A percentile compares a stretch with the other conserved stretches of the same genome.
phyloP scores from a whole-genome alignment of 2,329 filamentous ascomycete species.

The Fusarium nisikadoi region DNA sequence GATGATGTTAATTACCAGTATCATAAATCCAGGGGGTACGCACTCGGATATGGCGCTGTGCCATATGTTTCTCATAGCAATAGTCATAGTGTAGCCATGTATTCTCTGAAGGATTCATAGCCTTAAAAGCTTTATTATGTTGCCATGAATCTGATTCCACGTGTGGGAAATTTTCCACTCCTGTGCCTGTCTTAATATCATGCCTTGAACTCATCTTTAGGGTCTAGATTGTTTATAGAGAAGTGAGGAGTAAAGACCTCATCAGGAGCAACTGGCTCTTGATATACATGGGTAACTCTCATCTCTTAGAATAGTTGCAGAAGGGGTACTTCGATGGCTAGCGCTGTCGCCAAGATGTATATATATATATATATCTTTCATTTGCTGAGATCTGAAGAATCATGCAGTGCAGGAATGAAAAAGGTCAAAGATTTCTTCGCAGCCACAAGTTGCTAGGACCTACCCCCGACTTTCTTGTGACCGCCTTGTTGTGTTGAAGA shows the following conservation, averaged over 20 bases:
- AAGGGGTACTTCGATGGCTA: not conserved
- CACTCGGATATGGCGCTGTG: too few relatives aligned
- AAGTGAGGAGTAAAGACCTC: not conserved
- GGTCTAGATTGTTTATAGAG: not conserved
- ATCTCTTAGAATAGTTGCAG: not conserved
- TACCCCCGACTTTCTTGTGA: too few relatives aligned
- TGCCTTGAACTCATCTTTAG: too few relatives aligned
- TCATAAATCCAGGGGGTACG: too few relatives aligned
- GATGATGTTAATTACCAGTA: too few relatives aligned
- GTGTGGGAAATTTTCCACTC: not conserved
- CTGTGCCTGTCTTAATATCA: not conserved
- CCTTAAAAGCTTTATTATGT: not conserved
- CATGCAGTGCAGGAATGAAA: too few relatives aligned
- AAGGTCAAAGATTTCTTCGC: too few relatives aligned
- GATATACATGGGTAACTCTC: not conserved
- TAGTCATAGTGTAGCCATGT: not conserved
- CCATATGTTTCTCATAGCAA: fast-evolving
- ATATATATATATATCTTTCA: too few relatives aligned
- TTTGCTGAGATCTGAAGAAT: too few relatives aligned
- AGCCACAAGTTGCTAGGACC: too few relatives aligned
- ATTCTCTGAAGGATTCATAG: not conserved
- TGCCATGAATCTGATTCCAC: not conserved
- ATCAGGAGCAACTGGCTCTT: fast-evolving
- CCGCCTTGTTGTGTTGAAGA: too few relatives aligned
- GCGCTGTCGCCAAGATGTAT: not conserved